Conservation (phyloP, 345 rosid species). For the Hypericum androsaemum region DNA sequence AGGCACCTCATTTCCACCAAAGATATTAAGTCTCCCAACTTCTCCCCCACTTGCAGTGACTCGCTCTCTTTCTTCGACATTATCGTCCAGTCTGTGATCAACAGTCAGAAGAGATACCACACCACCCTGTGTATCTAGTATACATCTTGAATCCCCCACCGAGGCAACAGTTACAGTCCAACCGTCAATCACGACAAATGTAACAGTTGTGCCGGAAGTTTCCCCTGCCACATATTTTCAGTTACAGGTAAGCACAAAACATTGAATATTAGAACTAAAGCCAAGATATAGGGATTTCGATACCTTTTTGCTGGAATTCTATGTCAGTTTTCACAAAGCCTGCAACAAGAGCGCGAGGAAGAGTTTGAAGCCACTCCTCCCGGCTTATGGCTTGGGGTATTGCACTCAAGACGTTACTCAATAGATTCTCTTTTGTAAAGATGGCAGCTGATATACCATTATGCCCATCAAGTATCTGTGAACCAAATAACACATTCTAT, state of each 20-base stretch:
- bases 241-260: conserved; percentile 17
- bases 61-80: conserved; percentile 95
- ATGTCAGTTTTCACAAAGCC: conserved; percentile 99
- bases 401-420: conserved; percentile 84
- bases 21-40: conserved; percentile 95
- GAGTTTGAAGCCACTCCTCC: conserved; percentile 99
- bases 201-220: conserved; percentile 97
- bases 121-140: conserved; percentile 93
- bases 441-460: conserved; percentile 98
- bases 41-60: conserved; percentile 99
- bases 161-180: conserved; percentile 99
- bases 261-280: not conserved
- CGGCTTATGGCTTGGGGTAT: conserved; percentile 58
- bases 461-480: conserved; percentile 92
- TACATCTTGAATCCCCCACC: conserved; percentile 99
- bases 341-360: conserved; percentile 93
- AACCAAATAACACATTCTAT: not conserved
- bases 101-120: conserved; percentile 91
- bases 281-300: not conserved
- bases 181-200: conserved; percentile 89
- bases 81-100: conserved; percentile 97
- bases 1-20: conserved; percentile 88
- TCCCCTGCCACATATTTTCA: conserved; percentile 53
- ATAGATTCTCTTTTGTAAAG: conserved; percentile 70
- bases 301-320: conserved; percentile 91